Percentiles rank a stretch among this genome's conserved stretches.
These are phyloP conservation scores for Brettanomyces nanus DNA, from an alignment of 805 yeast genomes.

Conservation along the genomic window DNA sequence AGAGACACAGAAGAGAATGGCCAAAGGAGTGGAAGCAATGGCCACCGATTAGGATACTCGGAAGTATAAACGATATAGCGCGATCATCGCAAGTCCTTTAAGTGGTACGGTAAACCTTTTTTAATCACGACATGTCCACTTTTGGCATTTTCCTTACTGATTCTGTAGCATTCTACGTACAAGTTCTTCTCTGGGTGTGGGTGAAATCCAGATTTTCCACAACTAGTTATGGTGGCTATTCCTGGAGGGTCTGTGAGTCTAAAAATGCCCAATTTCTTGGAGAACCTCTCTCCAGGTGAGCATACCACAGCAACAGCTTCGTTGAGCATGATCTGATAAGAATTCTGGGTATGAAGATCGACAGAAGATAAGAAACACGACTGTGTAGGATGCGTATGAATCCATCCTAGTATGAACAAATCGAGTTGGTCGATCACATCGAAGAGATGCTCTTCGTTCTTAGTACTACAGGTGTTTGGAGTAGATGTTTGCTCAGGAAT, in stretches of 20 bases:
- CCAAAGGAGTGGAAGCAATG: constrained; percentile 1
- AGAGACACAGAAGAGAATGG: constrained; percentile 3
- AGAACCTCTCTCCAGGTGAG: constrained; percentile 37
- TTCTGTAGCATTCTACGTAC: constrained; percentile 38
- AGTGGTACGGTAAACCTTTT: constrained; percentile 37
- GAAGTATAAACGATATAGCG: too few relatives aligned
- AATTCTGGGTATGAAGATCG: constrained; percentile 60
- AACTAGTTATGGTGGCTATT: constrained; percentile 42
- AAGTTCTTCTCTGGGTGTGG: constrained; percentile 47
- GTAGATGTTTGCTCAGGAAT: constrained; percentile 61
- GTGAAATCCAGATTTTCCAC: constrained; percentile 47
- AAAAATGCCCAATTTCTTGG: constrained; percentile 46
- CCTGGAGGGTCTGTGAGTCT: constrained; percentile 63
- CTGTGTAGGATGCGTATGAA: constrained; percentile 69
- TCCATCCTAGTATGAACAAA: constrained; percentile 64
- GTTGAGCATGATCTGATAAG: constrained; percentile 62
- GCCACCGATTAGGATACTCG: constrained; percentile 2
- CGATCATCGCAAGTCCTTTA: constrained; percentile 38
- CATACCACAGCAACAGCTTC: constrained; percentile 65
- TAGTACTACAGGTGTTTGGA: constrained; percentile 52
- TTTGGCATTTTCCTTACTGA: constrained; percentile 19
- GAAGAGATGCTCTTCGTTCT: constrained; percentile 50
- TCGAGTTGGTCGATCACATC: constrained; percentile 47
- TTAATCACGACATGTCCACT: constrained; percentile 43
- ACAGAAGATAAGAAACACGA: constrained; percentile 61